Base-by-base conservation (phyloP, 495 filamentous ascomycete species). In the Tuber umbilicatum region DNA sequence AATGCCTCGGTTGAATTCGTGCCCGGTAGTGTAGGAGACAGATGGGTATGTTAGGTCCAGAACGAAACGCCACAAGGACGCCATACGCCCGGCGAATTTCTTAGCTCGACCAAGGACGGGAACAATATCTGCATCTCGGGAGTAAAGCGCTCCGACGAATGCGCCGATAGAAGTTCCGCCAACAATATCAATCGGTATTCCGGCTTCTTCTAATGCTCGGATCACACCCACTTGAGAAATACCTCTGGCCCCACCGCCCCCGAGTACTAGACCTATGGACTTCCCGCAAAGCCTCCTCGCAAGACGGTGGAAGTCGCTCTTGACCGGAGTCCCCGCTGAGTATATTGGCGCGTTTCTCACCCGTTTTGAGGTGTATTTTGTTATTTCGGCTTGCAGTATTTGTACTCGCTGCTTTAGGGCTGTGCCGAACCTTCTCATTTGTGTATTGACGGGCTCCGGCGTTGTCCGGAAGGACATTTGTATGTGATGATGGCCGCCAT, bases 1-100 rank as follows among this genome's bases (percentile, higher is more conserved):
- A 81, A 99, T 97, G 17, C 96, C 96, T 5, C 95, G 92, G 82
- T 99, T 99, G 88, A 99, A 99, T 80, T 98, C 95, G 83, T 99
- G 95, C 5, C 95, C 95, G 0, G 95, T 99, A 10, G 95, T 99
- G 83, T 99, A 99, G 21, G 94, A 97, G 35, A 80, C 78, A 23
- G 93, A 94, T 0, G 95, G 95, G 83, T 99, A 99, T 14, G 95
- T 99, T 76, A 98, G 83, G 83, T 99, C 95, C 16, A 98, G 86
- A 2, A 94, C 94, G 82, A 99, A 97, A 39, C 95, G 89, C 95
- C 95, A 99, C 85, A 97, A 92, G 82, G 93, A 97, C 64, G 92
- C 92, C 95, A 99, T 98, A 50, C 95, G 90, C 10, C 94, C 94
- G 0, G 94, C 90, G 82, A 99, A 99, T 81, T 97, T 97, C 87